These are phyloP conservation scores for Podaxis carcinomalis DNA, from an alignment of 768 basidiomycete species.

Conservation along the genomic window DNA sequence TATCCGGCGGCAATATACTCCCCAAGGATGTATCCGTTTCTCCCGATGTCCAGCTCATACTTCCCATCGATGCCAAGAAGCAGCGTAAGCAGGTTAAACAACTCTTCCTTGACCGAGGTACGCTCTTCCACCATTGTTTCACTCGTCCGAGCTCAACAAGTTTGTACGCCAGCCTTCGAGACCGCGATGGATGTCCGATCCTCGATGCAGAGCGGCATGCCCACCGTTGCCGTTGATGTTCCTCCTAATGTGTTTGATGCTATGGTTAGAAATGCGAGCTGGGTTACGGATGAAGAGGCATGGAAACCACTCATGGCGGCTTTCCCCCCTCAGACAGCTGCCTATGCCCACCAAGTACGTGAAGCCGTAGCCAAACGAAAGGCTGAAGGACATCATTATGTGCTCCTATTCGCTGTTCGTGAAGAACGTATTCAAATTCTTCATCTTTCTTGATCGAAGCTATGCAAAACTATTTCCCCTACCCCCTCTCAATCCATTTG, in stretches of 20 bases:
- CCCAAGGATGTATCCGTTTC: conserved; percentile 32
- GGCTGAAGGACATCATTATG: conserved; percentile 56
- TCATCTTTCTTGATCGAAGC: background rate
- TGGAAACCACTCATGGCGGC: conserved; percentile 57
- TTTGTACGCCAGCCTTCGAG: conserved; percentile 53
- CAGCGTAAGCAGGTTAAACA: conserved; percentile 70
- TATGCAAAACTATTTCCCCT: background rate
- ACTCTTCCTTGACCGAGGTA: conserved; percentile 66
- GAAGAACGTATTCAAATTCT: conserved; percentile 65
- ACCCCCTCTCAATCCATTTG: background rate
- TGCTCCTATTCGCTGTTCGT: conserved; percentile 61
- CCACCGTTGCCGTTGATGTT: conserved; percentile 72
- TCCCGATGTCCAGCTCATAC: conserved; percentile 57
- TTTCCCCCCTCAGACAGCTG: conserved; percentile 54
- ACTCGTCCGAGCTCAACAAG: background rate
- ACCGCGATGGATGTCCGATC: conserved; percentile 52
- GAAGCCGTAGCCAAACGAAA: conserved; percentile 62
- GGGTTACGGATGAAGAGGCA: conserved; percentile 73
- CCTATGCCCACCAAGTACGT: conserved; percentile 64
- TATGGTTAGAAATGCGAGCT: conserved; percentile 51
- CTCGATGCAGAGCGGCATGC: conserved; percentile 55
- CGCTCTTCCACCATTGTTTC: conserved; percentile 8
- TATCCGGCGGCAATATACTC: conserved; percentile 25
- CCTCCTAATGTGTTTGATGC: conserved; percentile 54
- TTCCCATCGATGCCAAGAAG: conserved; percentile 70